Evolutionary conservation across 1,139 yeast genomes (phyloP).

Genomic region (Pichia sp.): DNA sequence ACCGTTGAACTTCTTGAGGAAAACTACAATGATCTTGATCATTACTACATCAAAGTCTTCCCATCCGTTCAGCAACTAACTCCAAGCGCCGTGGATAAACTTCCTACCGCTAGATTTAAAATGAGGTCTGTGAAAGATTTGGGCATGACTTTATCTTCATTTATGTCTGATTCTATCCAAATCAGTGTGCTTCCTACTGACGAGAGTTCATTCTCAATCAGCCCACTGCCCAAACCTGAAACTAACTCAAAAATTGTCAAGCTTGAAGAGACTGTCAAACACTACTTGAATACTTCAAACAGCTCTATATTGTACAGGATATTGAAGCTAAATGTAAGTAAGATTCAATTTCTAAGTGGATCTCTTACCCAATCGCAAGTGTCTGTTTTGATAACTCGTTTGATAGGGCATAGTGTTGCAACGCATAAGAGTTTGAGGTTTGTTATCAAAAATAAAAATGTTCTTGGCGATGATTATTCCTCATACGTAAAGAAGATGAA

Average conservation of each 20-base stretch:
- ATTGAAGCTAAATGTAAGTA: constrained; percentile 3
- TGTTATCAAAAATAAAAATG: constrained; percentile 4
- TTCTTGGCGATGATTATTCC: background rate
- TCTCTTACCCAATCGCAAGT: constrained; percentile 5
- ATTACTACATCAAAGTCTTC: too few species aligned
- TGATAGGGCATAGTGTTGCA: constrained; percentile 3
- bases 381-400: constrained; percentile 11
- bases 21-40: constrained; percentile 10
- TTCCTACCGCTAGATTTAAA: too few species aligned
- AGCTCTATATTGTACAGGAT: constrained; percentile 5
- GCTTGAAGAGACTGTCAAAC: background rate
- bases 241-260: background rate
- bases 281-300: constrained; percentile 1
- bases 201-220: too few species aligned
- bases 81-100: too few species aligned
- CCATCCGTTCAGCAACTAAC: too few species aligned
- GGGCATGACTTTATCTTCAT: too few species aligned
- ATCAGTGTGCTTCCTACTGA: too few species aligned
- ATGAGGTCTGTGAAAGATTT: too few species aligned
- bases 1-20: constrained; percentile 7
- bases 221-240: too few species aligned
- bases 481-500: background rate
- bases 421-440: constrained; percentile 5
- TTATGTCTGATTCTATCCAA: too few species aligned
- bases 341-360: background rate